phyloP scores from a whole-genome alignment of 257 asterid genomes.

The Vinca minor region DNA sequence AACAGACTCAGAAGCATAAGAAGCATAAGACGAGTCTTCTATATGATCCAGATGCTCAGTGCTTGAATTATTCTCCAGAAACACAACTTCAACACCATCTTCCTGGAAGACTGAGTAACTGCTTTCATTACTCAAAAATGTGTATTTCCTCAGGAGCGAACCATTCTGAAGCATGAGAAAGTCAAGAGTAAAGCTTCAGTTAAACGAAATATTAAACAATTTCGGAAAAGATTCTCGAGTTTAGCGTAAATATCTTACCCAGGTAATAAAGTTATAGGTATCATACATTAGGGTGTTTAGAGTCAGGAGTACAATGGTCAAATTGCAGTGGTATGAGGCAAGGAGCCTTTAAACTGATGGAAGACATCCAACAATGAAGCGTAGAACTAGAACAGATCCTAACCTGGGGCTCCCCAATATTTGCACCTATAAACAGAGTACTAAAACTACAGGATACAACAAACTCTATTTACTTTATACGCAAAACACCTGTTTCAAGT shows the following conservation, averaged over 20 bases:
- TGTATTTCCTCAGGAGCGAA: slow-evolving; percentile 59
- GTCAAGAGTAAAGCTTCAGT: slow-evolving; percentile 18
- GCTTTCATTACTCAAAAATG: slow-evolving; percentile 83
- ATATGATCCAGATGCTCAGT: slow-evolving; percentile 29
- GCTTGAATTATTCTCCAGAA: slow-evolving; percentile 35
- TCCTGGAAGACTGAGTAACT: slow-evolving; percentile 63
- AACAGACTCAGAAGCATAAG: slow-evolving; percentile 42
- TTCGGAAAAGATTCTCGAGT: not conserved
- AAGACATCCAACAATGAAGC: not conserved
- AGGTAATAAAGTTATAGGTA: not conserved
- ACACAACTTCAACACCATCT: slow-evolving; percentile 77
- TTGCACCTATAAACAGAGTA: not conserved
- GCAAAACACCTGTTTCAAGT: not conserved
- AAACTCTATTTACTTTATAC: not conserved
- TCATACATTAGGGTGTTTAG: not conserved
- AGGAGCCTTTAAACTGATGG: not conserved
- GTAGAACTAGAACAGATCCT: not conserved
- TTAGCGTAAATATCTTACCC: not conserved
- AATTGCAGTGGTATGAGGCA: not conserved
- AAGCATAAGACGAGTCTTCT: slow-evolving; percentile 40
- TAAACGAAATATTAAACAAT: slow-evolving; percentile 3
- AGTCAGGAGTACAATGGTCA: not conserved
- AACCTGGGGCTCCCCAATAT: not conserved
- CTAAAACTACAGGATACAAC: not conserved
- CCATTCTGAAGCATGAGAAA: slow-evolving; percentile 59